Evolutionary conservation across 495 filamentous ascomycete species (phyloP).

Genomic region (Aspergillus biplanus): DNA sequence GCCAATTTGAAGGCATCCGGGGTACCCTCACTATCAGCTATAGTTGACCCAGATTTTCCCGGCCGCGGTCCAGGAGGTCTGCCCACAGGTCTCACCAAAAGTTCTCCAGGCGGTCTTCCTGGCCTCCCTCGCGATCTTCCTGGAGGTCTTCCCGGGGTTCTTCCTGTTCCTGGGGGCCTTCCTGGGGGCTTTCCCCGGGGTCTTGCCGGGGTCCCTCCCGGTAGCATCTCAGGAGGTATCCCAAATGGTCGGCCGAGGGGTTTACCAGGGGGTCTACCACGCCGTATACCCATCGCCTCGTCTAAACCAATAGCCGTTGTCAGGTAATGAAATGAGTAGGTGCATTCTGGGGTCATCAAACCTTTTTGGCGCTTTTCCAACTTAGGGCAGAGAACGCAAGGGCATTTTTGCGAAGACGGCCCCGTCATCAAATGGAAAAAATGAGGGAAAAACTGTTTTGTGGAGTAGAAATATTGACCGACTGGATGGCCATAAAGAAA

Average conservation of each 20-base stretch:
- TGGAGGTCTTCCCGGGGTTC: conserved; percentile 22
- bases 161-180: conserved; percentile 23
- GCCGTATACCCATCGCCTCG: conserved; percentile 22
- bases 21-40: conserved; percentile 43
- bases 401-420: conserved; percentile 29
- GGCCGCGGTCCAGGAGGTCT: conserved; percentile 19
- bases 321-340: not conserved
- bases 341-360: not conserved
- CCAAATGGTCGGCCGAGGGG: not conserved
- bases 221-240: not conserved
- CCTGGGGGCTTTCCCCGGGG: conserved; percentile 8
- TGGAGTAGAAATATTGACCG: conserved; percentile 53
- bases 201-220: conserved; percentile 9
- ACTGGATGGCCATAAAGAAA: conserved; percentile 61
- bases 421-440: conserved; percentile 60
- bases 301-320: conserved; percentile 1
- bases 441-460: conserved; percentile 58
- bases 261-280: conserved; percentile 24
- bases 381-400: conserved; percentile 43
- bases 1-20: conserved; percentile 55
- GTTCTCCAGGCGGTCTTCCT: conserved; percentile 6
- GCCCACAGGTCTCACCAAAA: not conserved
- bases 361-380: conserved; percentile 22
- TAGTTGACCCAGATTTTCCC: conserved; percentile 17
- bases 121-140: not conserved